These are phyloP conservation scores for Chrysoporthe puriensis DNA, from an alignment of 2,329 filamentous ascomycete genomes.

Conservation along the genomic window DNA sequence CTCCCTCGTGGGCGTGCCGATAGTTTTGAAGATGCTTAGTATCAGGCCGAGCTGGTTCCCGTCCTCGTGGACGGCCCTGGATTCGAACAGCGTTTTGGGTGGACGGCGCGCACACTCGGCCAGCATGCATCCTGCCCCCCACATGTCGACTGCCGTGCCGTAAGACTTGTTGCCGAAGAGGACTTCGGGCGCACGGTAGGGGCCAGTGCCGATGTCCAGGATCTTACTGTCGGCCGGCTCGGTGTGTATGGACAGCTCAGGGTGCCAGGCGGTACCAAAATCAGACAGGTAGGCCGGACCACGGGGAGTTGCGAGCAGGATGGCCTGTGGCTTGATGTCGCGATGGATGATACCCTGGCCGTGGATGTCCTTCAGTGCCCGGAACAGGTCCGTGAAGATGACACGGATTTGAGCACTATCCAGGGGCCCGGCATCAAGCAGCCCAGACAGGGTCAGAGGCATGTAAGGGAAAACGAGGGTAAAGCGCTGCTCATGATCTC, in stretches of 20 bases:
- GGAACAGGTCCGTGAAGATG: conserved; percentile 70
- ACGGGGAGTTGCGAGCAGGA: conserved; percentile 69
- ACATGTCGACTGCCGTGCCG: conserved; percentile 76
- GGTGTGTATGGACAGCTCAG: conserved; percentile 56
- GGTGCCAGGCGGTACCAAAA: conserved; percentile 90
- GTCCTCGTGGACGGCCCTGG: conserved; percentile 71
- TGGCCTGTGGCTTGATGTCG: conserved; percentile 91
- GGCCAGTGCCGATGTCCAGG: conserved; percentile 89
- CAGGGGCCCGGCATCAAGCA: conserved; percentile 59
- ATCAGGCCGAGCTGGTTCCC: conserved; percentile 92
- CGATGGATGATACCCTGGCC: conserved; percentile 80
- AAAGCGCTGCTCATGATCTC: conserved; percentile 70
- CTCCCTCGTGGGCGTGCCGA: conserved; percentile 82
- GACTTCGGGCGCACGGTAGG: conserved; percentile 87
- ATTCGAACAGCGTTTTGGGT: conserved; percentile 76
- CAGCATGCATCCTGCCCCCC: conserved; percentile 83
- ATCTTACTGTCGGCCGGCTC: conserved; percentile 75
- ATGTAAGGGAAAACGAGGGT: conserved; percentile 87
- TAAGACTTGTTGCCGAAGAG: conserved; percentile 84
- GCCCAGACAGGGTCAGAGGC: conserved; percentile 69
- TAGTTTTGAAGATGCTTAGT: conserved; percentile 85
- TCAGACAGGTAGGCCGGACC: conserved; percentile 83
- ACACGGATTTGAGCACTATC: conserved; percentile 38
- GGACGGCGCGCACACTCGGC: conserved; percentile 69
- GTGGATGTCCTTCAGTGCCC: conserved; percentile 74